Base-by-base conservation (phyloP, 2,329 filamentous ascomycete genomes). In the Bertia moriformis region DNA sequence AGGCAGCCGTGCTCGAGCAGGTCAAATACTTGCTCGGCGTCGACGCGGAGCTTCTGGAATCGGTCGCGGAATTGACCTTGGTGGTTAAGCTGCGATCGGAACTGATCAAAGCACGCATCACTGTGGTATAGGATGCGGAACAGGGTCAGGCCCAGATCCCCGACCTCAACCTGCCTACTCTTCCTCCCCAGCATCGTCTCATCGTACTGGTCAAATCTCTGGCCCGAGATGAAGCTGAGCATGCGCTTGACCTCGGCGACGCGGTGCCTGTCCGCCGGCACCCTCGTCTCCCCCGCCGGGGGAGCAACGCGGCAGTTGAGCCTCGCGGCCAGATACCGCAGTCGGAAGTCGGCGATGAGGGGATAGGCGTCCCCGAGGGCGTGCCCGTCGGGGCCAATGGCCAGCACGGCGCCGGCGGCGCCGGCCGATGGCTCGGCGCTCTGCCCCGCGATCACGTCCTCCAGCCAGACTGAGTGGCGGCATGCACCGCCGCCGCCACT, bases 101-200 rank as follows among this genome's bases (percentile, higher is more conserved):
- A 67, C 53, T 70, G 66, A 39, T 66, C 56, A 48, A 73, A 70
- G 53, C 74, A 65, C 30, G 66, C 62, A 49, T 69, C 59, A 46
- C 72, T 71, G 43, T 64, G 59, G 17, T 73, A 55, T 14, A 74
- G 57, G 54, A 74, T 69, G 39, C 64, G 64, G 43, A 69, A 65
- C 13, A 75, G 50, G 2, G 68, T 71, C 35, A 58, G 56, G 44
- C 68, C 66, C 1, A 73, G 55, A 42, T 73, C 67, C 38, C 59
- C 55, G 7, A 57, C 56, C 42, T 60, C 60, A n/a, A n/a, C n/a
- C 48, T 7, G 62, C 51, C n/a, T 54, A 40, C 19, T 54, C 41
- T 51, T 56, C 27, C 12, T 40, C 13, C 53, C 53, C 30, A n/a
- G n/a, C n/a, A n/a, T n/a, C n/a, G n/a, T n/a, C 1, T 40, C 41